Conservation (phyloP, 1,139 yeast species). For the Casaregolazyma lundiana region DNA sequence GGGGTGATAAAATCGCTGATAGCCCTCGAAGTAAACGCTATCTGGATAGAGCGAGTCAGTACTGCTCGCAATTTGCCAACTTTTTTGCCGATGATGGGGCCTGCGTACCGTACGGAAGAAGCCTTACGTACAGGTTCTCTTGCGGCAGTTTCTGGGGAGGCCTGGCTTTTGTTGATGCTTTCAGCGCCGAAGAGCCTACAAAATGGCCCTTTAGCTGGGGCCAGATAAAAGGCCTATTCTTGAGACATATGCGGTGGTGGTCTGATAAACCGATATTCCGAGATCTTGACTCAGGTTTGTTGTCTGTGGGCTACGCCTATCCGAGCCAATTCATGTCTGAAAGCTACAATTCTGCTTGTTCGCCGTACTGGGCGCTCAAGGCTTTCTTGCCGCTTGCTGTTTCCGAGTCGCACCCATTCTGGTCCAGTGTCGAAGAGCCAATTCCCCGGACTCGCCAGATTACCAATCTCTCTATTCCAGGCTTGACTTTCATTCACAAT, state of each 20-base stretch:
- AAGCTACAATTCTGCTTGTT: constrained; percentile 31
- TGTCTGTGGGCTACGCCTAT: constrained; percentile 31
- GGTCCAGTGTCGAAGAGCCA: constrained; percentile 19
- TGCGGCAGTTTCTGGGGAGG: constrained; percentile 32
- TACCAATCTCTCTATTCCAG: too few species aligned
- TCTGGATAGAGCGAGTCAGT: constrained; percentile 23
- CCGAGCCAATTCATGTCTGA: constrained; percentile 32
- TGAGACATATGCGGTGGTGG: constrained; percentile 33
- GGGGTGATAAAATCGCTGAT: too few species aligned
- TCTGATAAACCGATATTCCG: constrained; percentile 27
- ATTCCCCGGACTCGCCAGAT: constrained; percentile 19
- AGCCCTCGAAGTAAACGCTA: constrained; percentile 19
- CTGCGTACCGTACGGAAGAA: constrained; percentile 31
- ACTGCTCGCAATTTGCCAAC: constrained; percentile 26
- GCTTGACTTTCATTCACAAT: constrained; percentile 24
- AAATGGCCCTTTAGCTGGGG: constrained; percentile 22
- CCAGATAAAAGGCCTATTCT: constrained; percentile 27
- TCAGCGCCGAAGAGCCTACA: not conserved
- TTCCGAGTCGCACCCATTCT: constrained; percentile 24
- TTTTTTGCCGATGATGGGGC: constrained; percentile 31
- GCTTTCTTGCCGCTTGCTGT: constrained; percentile 25
- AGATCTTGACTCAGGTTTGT: constrained; percentile 22
- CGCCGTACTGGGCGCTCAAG: constrained; percentile 35
- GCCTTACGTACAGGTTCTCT: constrained; percentile 32
- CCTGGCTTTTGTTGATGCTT: constrained; percentile 24